Evolutionary conservation across 805 yeast species (phyloP), one percentile per base, ranked within the genome.

Genomic region (Suhomyces sp.): DNA sequence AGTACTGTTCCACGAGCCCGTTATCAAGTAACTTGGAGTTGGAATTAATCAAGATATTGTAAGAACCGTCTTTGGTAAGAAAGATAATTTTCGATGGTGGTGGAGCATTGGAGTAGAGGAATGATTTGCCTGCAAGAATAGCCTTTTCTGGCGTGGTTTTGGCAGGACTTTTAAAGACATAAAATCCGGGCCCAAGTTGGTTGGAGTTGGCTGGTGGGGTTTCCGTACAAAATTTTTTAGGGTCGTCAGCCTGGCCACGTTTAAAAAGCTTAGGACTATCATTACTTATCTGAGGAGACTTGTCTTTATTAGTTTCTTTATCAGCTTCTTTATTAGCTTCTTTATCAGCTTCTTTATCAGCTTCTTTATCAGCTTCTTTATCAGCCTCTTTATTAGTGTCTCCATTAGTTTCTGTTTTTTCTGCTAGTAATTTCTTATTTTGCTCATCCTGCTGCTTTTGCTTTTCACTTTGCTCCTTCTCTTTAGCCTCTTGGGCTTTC

Each of bases 1-100:
- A 29, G 51, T 60, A 66, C 10, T 55, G 48, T 24, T 62, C 66
- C 5, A 69, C 71, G 35, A 68, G 44, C 12, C 61, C 60, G 50
- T 60, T 68, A 19, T 59, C 55, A 35, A 66, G 46, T 13, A 70
- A 54, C 51, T 56, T 62, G 27, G 50, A 27, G 24, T 47, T 36
- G 17, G 53, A 53, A 2, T 48, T 17, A 4, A 58, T 50, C 17
- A 63, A 55, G 17, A 71, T 62, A 38, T 63, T 62, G 52, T 69
- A 73, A 1, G 70, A 62, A 7, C 77, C 78, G 9, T 69, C 70
- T 19, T 61, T 60, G 29, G 76, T 70, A 47, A 56, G 58, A 47
- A 65, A 66, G 15, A 65, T 54, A 19, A 66, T 51, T 24, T 57
- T 52, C 10, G 47, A 27, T 3, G 78, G 78, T 8, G 68, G 60